Conservation (phyloP, 1,284 basidiomycete genomes). For the Calocybe gambosa region DNA sequence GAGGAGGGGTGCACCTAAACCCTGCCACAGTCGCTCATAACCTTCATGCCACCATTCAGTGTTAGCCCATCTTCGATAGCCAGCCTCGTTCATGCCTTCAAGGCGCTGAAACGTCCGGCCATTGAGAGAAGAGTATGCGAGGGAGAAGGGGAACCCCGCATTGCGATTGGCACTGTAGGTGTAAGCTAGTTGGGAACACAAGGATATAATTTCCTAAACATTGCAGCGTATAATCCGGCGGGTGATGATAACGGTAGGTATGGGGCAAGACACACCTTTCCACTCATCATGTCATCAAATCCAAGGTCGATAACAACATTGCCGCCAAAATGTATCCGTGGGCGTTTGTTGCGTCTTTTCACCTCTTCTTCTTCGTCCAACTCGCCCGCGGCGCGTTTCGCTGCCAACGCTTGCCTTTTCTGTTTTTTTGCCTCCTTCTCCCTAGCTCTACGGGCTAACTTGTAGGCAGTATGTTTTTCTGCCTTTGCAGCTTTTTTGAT, state of each 20-base stretch:
- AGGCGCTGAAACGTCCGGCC: slow-evolving; percentile 66
- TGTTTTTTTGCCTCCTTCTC: slow-evolving; percentile 71
- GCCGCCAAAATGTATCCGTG: slow-evolving; percentile 56
- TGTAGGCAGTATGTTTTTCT: slow-evolving; percentile 58
- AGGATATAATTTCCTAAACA: slow-evolving; percentile 78
- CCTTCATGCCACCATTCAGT: slow-evolving; percentile 78
- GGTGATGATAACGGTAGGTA: slow-evolving; percentile 3
- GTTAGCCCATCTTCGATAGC: slow-evolving; percentile 75
- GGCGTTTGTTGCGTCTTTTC: slow-evolving; percentile 39
- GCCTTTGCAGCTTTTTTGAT: slow-evolving; percentile 72
- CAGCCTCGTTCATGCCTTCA: slow-evolving; percentile 60
- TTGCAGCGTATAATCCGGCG: slow-evolving; percentile 12
- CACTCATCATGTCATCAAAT: slow-evolving; percentile 93
- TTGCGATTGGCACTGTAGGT: slow-evolving; percentile 84
- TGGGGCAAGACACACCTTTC: slow-evolving; percentile 61
- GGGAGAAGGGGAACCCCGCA: slow-evolving; percentile 63
- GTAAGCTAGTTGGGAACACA: slow-evolving; percentile 85
- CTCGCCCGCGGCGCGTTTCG: slow-evolving; percentile 51
- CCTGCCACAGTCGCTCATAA: slow-evolving; percentile 64
- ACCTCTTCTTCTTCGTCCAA: slow-evolving; percentile 39
- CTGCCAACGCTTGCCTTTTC: slow-evolving; percentile 50
- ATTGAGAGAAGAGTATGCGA: slow-evolving; percentile 78
- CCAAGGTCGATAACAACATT: slow-evolving; percentile 85
- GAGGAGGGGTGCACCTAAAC: slow-evolving; percentile 1
- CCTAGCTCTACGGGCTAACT: slow-evolving; percentile 68